These are phyloP conservation scores for Loxodes magnus DNA, from an alignment of 73 alveolate species.

Conservation along the genomic window DNA sequence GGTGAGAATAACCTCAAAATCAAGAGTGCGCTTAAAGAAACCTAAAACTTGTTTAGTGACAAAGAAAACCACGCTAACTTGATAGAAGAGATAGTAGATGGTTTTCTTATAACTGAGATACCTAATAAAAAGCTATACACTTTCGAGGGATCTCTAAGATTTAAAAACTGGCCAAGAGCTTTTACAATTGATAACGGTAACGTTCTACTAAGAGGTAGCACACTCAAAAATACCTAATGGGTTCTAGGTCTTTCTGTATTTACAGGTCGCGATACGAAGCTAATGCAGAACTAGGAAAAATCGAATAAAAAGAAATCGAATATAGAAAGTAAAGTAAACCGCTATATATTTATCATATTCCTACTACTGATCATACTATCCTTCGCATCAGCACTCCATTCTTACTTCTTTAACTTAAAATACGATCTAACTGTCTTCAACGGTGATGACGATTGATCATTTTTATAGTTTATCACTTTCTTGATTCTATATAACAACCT, in stretches of 20 bases:
- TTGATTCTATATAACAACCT: constrained; percentile 51
- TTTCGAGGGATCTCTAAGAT: constrained; percentile 38
- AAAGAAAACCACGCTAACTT: not conserved
- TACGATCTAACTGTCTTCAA: not conserved
- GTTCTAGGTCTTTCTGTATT: constrained; percentile 59
- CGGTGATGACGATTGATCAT: constrained; percentile 21
- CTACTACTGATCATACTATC: not conserved
- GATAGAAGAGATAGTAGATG: not conserved
- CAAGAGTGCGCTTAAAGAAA: constrained; percentile 47
- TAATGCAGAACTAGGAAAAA: constrained; percentile 5
- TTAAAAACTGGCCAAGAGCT: constrained; percentile 35
- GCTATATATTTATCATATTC: not conserved
- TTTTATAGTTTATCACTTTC: constrained; percentile 41
- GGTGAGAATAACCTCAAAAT: constrained; percentile 97
- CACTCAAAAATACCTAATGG: constrained; percentile 51
- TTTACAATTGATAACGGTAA: constrained; percentile 11
- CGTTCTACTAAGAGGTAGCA: constrained; percentile 10
- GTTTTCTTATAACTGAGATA: constrained; percentile 31
- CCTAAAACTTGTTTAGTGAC: constrained; percentile 32
- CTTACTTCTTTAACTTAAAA: not conserved
- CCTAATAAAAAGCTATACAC: constrained; percentile 40
- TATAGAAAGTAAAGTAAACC: not conserved
- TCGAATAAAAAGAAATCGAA: not conserved
- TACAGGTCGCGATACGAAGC: constrained; percentile 58
- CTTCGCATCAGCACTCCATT: not conserved